Percentiles rank a stretch among this genome's conserved stretches.
Evolutionary conservation across 139 green algal species (phyloP).

Genomic region (Chlamydomonas schloesseri): DNA sequence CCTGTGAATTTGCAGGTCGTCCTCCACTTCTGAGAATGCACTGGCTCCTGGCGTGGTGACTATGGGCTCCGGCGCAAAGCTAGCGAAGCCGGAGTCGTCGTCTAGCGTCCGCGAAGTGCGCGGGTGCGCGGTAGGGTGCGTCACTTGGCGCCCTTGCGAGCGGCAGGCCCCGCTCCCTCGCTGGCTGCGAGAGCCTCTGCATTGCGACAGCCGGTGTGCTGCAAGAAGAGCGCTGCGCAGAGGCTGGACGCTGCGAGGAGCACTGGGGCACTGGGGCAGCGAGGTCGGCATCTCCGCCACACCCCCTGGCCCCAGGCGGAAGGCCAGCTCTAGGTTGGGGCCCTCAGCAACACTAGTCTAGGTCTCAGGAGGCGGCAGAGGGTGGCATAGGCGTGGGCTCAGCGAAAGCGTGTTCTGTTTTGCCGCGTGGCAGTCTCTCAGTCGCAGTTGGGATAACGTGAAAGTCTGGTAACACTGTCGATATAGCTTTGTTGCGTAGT

Average conservation of each 20-base stretch:
- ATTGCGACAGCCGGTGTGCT: not conserved
- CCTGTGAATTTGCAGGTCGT: constrained; percentile 56
- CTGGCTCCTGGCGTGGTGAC: constrained; percentile 33
- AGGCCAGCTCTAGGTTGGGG: not conserved
- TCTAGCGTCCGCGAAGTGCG: constrained; percentile 3
- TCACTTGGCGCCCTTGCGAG: constrained; percentile 16
- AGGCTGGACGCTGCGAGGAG: not conserved
- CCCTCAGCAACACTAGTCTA: too few species aligned
- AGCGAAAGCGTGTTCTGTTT: not conserved
- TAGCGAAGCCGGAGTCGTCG: constrained; percentile 41
- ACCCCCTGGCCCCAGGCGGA: constrained; percentile 28
- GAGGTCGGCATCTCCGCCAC: constrained; percentile 15
- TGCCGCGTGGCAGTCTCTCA: not conserved
- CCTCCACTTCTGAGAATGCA: constrained; percentile 41
- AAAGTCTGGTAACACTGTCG: too few species aligned
- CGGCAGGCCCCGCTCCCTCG: constrained; percentile 25
- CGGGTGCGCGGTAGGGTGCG: constrained; percentile 1
- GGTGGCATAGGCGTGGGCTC: too few species aligned
- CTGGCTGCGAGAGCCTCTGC: not conserved
- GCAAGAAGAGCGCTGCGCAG: constrained; percentile 15
- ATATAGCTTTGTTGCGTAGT: too few species aligned
- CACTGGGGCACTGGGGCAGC: constrained; percentile 8
- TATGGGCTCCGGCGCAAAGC: constrained; percentile 40
- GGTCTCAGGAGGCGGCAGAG: too few species aligned
- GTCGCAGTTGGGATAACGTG: not conserved